phyloP scores from a whole-genome alignment of 257 asterid genomes.

The Penstemon barbatus region DNA sequence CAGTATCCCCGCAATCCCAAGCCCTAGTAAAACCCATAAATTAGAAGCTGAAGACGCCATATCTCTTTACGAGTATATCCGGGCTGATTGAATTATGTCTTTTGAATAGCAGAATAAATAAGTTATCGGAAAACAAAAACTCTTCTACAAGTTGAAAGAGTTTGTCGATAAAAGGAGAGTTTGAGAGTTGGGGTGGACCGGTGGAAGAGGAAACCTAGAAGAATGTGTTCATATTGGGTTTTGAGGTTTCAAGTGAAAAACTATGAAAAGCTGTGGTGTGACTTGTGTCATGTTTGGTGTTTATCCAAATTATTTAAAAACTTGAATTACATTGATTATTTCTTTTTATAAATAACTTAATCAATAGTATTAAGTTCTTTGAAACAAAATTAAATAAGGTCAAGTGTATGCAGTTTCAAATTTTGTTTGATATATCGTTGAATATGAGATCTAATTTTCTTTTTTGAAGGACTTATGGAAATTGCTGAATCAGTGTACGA shows the following conservation, averaged over 20 bases:
- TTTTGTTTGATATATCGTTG: no score
- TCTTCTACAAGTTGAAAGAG: neutral
- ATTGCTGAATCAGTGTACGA: no score
- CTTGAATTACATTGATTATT: no score
- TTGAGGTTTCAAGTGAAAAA: conserved; percentile 10
- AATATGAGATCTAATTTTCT: no score
- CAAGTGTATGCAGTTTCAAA: no score
- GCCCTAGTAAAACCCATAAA: conserved; percentile 88
- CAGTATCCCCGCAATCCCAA: conserved; percentile 91
- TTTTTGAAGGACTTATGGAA: no score
- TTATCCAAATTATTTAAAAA: no score
- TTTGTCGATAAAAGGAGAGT: neutral
- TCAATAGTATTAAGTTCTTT: no score
- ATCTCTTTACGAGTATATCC: conserved; percentile 4
- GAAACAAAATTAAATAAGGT: no score
- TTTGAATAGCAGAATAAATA: neutral
- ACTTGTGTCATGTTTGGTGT: no score
- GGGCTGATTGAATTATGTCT: neutral
- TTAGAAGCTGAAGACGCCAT: conserved; percentile 80
- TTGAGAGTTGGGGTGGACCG: conserved; percentile 4
- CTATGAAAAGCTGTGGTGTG: no score
- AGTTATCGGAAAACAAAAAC: neutral
- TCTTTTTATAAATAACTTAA: no score
- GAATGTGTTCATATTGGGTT: neutral
- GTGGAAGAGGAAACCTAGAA: conserved; percentile 29